Conservation (phyloP, 805 yeast genomes). For the Candida pini region DNA sequence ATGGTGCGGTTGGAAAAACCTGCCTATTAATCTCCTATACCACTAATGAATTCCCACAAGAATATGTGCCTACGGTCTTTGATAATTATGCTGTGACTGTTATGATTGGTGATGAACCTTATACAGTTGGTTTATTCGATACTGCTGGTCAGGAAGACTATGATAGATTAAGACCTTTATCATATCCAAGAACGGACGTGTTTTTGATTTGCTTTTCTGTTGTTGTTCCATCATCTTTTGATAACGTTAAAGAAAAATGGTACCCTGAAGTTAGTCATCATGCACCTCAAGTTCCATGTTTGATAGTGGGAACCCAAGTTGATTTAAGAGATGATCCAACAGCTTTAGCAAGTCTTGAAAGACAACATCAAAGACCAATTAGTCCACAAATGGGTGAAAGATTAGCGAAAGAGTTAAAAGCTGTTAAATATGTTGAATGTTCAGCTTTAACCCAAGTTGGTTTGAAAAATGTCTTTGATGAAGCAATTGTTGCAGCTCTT, state of each 20-base stretch:
- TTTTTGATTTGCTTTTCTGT: constrained; percentile 94
- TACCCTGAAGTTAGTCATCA: constrained; percentile 95
- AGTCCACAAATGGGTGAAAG: constrained; percentile 84
- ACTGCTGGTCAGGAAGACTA: constrained; percentile 99
- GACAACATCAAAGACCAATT: constrained; percentile 87
- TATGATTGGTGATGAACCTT: constrained; percentile 97
- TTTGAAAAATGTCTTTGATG: constrained; percentile 95
- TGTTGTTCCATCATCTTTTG: constrained; percentile 94
- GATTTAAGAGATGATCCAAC: constrained; percentile 93
- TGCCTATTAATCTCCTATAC: constrained; percentile 94
- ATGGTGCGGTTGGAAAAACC: constrained; percentile 99
- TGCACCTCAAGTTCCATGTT: constrained; percentile 94
- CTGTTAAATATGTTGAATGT: constrained; percentile 96
- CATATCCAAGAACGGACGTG: constrained; percentile 96
- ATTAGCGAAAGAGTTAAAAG: constrained; percentile 88
- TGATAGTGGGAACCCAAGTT: constrained; percentile 94
- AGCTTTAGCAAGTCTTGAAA: constrained; percentile 79
- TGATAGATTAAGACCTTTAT: constrained; percentile 92
- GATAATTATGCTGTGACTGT: constrained; percentile 94
- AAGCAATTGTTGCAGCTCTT: constrained; percentile 95
- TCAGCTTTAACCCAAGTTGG: constrained; percentile 97
- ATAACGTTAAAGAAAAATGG: constrained; percentile 98
- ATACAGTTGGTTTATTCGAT: constrained; percentile 93
- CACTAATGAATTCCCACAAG: constrained; percentile 95
- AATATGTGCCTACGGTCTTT: constrained; percentile 97